Conservation (phyloP, 2,329 filamentous ascomycete genomes). For the Sclerotiophoma versabilis region DNA sequence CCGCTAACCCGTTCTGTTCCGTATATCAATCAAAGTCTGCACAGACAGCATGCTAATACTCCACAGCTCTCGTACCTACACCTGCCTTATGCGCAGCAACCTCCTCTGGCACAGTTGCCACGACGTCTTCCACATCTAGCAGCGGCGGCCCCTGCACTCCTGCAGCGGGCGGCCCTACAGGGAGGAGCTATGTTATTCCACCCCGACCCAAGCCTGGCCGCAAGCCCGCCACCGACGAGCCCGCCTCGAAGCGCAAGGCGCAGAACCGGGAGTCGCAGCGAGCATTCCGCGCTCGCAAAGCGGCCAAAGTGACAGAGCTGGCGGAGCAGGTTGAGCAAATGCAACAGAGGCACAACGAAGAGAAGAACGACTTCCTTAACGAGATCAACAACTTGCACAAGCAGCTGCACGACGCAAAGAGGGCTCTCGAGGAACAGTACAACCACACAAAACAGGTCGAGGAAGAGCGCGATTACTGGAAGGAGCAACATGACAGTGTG, state of each 20-base stretch:
- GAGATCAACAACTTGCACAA: slow-evolving; percentile 14
- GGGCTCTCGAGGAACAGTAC: slow-evolving; percentile 6
- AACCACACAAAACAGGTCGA: slow-evolving; percentile 7
- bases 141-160: slow-evolving; percentile 35
- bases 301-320: slow-evolving; percentile 78
- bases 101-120: slow-evolving; percentile 21
- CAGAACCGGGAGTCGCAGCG: slow-evolving; percentile 93
- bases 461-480: slow-evolving; percentile 26
- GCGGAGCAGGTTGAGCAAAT: slow-evolving; percentile 50
- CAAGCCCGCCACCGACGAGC: slow-evolving; percentile 92
- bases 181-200: slow-evolving; percentile 48
- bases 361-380: slow-evolving; percentile 22
- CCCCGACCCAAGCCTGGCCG: slow-evolving; percentile 72
- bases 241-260: slow-evolving; percentile 89
- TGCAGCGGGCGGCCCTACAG: slow-evolving; percentile 49
- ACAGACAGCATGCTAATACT: slow-evolving; percentile 9
- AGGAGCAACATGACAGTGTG: slow-evolving; percentile 16
- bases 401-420: slow-evolving; percentile 12
- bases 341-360: slow-evolving; percentile 18
- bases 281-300: slow-evolving; percentile 86
- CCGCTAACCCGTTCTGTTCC: slow-evolving; percentile 11
- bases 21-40: slow-evolving; percentile 14
- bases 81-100: slow-evolving; percentile 18
- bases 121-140: slow-evolving; percentile 34
- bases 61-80: slow-evolving; percentile 12